A percentile compares a stretch with the other conserved stretches of the same genome.
Evolutionary conservation across 2,329 filamentous ascomycete genomes (phyloP).

Genomic region (Claviceps sp.): DNA sequence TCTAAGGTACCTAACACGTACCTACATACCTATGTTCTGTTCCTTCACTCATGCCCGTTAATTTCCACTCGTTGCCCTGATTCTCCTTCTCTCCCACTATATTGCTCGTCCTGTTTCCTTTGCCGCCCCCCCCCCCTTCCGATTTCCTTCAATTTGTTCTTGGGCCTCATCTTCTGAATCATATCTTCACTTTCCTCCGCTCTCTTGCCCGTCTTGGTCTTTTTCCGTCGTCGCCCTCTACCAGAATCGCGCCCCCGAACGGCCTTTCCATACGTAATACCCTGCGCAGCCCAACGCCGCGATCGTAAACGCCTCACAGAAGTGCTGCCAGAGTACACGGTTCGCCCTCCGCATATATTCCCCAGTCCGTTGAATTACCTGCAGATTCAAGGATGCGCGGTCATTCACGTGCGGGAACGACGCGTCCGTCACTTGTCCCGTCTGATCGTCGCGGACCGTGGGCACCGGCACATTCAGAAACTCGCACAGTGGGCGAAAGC

Average conservation of each 20-base stretch:
- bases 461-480: slow-evolving; percentile 26
- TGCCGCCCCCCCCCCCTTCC: no score
- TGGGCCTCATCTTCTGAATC: no score
- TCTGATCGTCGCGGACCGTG: slow-evolving; percentile 16
- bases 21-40: no score
- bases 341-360: slow-evolving; percentile 11
- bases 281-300: slow-evolving; percentile 16
- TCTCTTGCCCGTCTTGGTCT: no score
- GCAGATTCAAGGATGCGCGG: slow-evolving; percentile 12
- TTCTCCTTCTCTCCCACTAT: no score
- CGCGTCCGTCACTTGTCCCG: slow-evolving; percentile 17
- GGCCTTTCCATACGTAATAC: slow-evolving; percentile 17
- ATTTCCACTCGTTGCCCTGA: no score
- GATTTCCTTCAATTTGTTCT: no score
- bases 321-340: slow-evolving; percentile 11
- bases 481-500: slow-evolving; percentile 28
- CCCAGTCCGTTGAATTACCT: neutral
- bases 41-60: no score
- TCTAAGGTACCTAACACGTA: no score
- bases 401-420: slow-evolving; percentile 22
- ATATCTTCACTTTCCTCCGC: no score
- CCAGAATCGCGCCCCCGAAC: slow-evolving; percentile 10
- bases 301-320: slow-evolving; percentile 13
- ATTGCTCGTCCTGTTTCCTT: no score
- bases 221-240: no score